Conservation (phyloP, 192 early-diverging fungal species). For the Coemansia sp. region DNA sequence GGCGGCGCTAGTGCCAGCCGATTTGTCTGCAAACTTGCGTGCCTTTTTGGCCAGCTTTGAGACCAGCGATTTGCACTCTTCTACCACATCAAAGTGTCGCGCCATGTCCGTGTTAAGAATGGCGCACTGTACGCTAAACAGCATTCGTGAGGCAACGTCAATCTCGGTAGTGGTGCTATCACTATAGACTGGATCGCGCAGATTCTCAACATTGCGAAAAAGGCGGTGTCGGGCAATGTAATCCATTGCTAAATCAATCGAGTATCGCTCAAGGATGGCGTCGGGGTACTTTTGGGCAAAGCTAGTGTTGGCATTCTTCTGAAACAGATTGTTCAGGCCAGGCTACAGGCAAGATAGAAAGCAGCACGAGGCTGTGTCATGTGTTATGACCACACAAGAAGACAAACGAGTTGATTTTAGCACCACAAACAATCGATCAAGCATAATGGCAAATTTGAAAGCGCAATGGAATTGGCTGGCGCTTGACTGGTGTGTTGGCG, state of each 20-base stretch:
- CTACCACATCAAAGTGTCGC: constrained; percentile 73
- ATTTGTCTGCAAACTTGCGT: constrained; percentile 22
- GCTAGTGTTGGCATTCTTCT: constrained; percentile 82
- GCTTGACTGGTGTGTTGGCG: neutral
- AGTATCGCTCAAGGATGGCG: constrained; percentile 87
- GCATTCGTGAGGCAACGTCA: constrained; percentile 49
- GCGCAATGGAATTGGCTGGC: neutral
- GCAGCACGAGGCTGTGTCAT: neutral
- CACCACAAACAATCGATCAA: neutral
- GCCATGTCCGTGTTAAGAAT: constrained; percentile 93
- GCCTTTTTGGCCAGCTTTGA: constrained; percentile 47
- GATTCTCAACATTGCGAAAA: constrained; percentile 58
- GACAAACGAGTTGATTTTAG: neutral
- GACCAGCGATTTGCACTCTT: constrained; percentile 55
- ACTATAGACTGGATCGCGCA: constrained; percentile 54
- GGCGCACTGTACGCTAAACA: constrained; percentile 53
- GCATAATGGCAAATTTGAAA: neutral
- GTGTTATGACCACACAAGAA: neutral
- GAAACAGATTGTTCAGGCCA: constrained; percentile 88
- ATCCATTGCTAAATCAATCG: constrained; percentile 73
- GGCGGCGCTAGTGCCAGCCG: neutral
- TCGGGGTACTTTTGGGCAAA: constrained; percentile 73
- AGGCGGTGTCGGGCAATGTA: constrained; percentile 74
- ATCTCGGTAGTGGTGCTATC: constrained; percentile 52
- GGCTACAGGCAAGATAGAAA: constrained; percentile 54